Base-by-base conservation (phyloP, 2,329 filamentous ascomycete species). In the Alternaria gansuensis region DNA sequence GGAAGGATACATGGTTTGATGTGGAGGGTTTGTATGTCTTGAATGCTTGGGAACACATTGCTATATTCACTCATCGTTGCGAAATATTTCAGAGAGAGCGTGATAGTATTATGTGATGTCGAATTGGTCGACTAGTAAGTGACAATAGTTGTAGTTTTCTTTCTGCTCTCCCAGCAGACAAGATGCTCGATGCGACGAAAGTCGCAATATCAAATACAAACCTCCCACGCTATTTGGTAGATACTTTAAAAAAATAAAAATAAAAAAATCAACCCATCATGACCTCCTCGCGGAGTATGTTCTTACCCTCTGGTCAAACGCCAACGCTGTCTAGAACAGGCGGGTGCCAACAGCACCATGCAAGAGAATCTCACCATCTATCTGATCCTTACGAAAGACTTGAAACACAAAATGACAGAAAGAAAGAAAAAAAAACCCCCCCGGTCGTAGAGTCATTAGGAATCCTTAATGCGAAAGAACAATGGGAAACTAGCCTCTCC, bases 371-470 rank as follows among this genome's bases (percentile, higher is more conserved):
- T 17, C 17, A 17, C 17, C 2, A 17, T 17, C 17, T 17, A 17
- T 17, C 17, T 17, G 17, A 17, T 17, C 17, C 17, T 17, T 17
- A 17, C 17, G 17, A 17, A 17, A 17, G 17, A 17, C 17, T 17
- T 17, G 17, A 17, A 17, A 17, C 17, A 17, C 17, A 17, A 17
- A 17, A 17, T 17, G 17, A 17, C 17, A n/a, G 26, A n/a, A 24
- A 3, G 7, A 7, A 36, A 3, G 6, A 29, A 5, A 24, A 21
- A 8, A 21, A 11, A 17, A 14, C 6, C n/a, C n/a, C n/a, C n/a
- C 7, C 33, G 23, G 48, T n/a, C 48, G 48, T 50, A 50, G 9
- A 50, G 39, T 50, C 48, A 39, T 50, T 29, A 50, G 23, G 11
- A 48, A 7, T 3, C 10, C 17, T 29, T 34, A 34, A 24, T 11